These are phyloP conservation scores for Amaranthus hypochondriacus DNA, from an alignment of 148 eudicot species.

Conservation along the genomic window DNA sequence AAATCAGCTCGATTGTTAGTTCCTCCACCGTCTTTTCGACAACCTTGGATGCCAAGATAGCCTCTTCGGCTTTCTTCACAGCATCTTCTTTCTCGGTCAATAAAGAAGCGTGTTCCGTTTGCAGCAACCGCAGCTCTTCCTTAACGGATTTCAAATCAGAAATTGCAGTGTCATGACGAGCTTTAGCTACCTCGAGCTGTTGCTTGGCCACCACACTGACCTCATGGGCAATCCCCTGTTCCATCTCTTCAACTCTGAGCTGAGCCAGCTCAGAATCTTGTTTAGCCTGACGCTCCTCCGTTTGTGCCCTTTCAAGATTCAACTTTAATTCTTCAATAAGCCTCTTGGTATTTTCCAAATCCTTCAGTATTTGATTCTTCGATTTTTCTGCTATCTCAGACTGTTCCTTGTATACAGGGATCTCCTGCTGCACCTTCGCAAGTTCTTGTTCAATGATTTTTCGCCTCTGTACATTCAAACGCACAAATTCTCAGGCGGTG, in stretches of 20 bases:
- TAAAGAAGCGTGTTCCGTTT: slow-evolving; percentile 49
- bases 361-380: slow-evolving; percentile 52
- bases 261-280: slow-evolving; percentile 91
- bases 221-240: slow-evolving; percentile 86
- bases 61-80: slow-evolving; percentile 67
- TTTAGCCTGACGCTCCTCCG: slow-evolving; percentile 87
- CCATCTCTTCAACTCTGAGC: slow-evolving; percentile 88
- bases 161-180: slow-evolving; percentile 63
- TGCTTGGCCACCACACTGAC: slow-evolving; percentile 88
- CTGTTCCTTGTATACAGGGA: slow-evolving; percentile 60
- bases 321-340: slow-evolving; percentile 84
- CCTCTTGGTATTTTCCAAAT: slow-evolving; percentile 75
- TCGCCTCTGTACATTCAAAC: slow-evolving; percentile 45
- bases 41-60: slow-evolving; percentile 56
- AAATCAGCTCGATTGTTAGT: slow-evolving; percentile 73
- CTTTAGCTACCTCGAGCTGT: slow-evolving; percentile 83
- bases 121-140: slow-evolving; percentile 46
- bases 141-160: slow-evolving; percentile 56
- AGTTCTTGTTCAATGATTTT: slow-evolving; percentile 68
- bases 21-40: slow-evolving; percentile 88
- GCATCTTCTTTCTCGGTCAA: slow-evolving; percentile 64
- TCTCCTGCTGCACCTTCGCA: slow-evolving; percentile 64
- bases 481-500: background rate
- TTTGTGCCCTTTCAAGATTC: slow-evolving; percentile 79
- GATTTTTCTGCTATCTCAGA: slow-evolving; percentile 77